These are phyloP conservation scores for Penicillium angulare DNA, from an alignment of 495 filamentous ascomycete genomes.

Conservation along the genomic window DNA sequence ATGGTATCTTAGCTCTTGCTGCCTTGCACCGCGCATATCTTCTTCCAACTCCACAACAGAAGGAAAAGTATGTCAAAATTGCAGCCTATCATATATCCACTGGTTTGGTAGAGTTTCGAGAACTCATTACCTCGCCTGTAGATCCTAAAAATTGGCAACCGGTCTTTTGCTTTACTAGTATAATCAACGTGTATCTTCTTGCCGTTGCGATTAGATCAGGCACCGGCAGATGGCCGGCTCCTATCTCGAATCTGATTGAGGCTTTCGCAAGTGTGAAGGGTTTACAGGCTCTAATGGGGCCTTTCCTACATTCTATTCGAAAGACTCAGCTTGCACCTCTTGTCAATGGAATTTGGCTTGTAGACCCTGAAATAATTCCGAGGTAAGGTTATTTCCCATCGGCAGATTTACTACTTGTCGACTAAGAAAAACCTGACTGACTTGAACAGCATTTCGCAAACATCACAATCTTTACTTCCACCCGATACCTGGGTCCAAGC, in stretches of 20 bases:
- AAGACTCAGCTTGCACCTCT: constrained; percentile 19
- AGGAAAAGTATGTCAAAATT: constrained; percentile 26
- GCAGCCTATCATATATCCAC: constrained; percentile 26
- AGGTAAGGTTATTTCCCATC: constrained; percentile 8
- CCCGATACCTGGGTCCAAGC: constrained; percentile 15
- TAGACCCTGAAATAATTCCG: constrained; percentile 13
- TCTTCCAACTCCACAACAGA: constrained; percentile 1
- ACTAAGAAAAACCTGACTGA: neutral
- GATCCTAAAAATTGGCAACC: constrained; percentile 34
- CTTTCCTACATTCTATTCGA: constrained; percentile 15
- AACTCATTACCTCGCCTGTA: constrained; percentile 26
- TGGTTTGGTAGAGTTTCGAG: constrained; percentile 18
- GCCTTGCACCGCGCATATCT: constrained; percentile 36
- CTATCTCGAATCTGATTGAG: constrained; percentile 20
- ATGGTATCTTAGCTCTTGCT: constrained; percentile 39
- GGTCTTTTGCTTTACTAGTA: constrained; percentile 39
- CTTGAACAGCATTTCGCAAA: constrained; percentile 2
- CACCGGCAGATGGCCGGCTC: constrained; percentile 16
- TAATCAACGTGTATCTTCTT: constrained; percentile 37
- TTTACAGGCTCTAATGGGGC: constrained; percentile 20
- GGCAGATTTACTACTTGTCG: too few relatives aligned
- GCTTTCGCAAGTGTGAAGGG: constrained; percentile 19
- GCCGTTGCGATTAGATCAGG: constrained; percentile 26
- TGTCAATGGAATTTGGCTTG: constrained; percentile 16
- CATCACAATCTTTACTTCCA: constrained; percentile 20